Base-by-base conservation (phyloP, 345 rosid species). In the Salix purpurea region DNA sequence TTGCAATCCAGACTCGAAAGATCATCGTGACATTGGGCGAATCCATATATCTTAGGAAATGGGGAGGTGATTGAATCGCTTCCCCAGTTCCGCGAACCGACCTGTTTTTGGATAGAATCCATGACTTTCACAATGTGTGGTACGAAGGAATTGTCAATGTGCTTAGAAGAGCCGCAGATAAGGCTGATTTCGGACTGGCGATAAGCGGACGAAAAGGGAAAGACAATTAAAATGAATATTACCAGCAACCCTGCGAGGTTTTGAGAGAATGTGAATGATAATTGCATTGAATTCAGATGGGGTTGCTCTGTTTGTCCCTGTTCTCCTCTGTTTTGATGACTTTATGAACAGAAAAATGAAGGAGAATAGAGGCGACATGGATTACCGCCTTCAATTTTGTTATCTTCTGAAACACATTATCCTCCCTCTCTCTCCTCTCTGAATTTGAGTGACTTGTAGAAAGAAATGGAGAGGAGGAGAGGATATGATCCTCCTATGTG, bases 21-120 rank as follows among this genome's bases (percentile, higher is more conserved):
- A 67, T 89, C 89, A 78, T 74, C 37, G 4, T 82, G 87, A 77
- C 94, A 89, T 68, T 89, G 91, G 3, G 83, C 72, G 8, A 88
- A 77, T 7, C 78, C 85, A 48, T 83, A 79, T 1, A 89, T 74
- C 13, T 61, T n/a, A 4, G 90, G 79, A 11, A 70, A 42, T n/a
- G 76, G 73, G 12, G 40, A 37, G 21, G 70, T 65, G 46, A 82
- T 19, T 52, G 74, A 81, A 69, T 67, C 74, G 11, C 64, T 32
- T 0, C 80, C 89, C 79, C 80, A 82, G 1, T 11, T 39, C 7
- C 24, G 46, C 10, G 18, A 18, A 13, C 58, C 0, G 0, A 85
- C 72, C 67, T 80, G 70, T 7, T 2, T 2, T 0, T 26, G 39
- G 30, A 85, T 7, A 26, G 50, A 32, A 42, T 78, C 78, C 83